phyloP scores from a whole-genome alignment of 192 early-diverging fungal species.

The Coemansia sp. region DNA sequence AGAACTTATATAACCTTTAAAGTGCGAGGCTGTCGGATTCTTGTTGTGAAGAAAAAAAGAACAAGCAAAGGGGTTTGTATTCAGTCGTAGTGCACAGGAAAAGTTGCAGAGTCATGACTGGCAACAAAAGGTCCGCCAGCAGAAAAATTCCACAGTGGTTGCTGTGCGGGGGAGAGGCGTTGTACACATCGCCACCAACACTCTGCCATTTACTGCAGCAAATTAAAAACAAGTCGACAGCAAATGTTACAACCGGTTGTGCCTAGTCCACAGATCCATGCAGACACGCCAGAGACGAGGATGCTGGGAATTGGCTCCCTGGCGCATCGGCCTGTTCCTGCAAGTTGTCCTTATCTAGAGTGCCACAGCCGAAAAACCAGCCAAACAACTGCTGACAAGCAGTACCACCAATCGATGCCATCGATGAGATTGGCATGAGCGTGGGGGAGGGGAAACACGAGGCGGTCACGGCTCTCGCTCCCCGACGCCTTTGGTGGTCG shows the following conservation, averaged over 20 bases:
- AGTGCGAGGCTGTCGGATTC: neutral
- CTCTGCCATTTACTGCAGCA: neutral
- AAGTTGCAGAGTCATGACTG: neutral
- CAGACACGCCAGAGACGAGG: neutral
- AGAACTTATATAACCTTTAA: neutral
- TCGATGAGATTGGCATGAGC: neutral
- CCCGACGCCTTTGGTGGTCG: neutral
- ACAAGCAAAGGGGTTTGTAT: neutral
- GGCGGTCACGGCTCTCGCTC: neutral
- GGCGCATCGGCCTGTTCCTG: too few relatives aligned
- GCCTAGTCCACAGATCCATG: neutral
- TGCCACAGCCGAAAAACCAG: neutral
- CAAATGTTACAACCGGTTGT: neutral
- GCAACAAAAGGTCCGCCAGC: neutral
- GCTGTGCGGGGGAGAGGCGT: neutral
- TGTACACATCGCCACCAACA: neutral
- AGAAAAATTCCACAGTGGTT: neutral
- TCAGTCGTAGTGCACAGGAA: neutral
- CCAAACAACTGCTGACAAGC: too few relatives aligned
- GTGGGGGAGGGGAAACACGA: neutral
- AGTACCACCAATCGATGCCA: neutral
- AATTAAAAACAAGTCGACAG: neutral
- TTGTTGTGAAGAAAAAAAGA: neutral
- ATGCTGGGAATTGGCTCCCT: neutral
- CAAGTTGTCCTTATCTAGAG: neutral